These are phyloP conservation scores for Erythrophleum ivorense DNA, from an alignment of 331 rosid species.

Conservation along the genomic window DNA sequence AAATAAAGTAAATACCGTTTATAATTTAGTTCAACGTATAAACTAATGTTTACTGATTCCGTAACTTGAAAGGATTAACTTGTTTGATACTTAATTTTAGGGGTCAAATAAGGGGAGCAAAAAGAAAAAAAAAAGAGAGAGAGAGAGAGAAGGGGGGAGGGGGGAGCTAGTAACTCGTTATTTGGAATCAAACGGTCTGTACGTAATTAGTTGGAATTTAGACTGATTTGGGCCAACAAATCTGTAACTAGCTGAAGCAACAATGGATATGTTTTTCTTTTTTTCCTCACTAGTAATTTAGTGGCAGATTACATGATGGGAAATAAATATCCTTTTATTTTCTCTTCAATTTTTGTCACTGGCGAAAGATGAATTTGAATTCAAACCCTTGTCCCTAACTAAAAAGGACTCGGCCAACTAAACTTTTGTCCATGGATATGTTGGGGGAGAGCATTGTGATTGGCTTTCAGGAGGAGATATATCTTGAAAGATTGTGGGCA, in stretches of 20 bases:
- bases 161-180: no score
- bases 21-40: neutral
- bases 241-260: slow-evolving; percentile 1
- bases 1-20: neutral
- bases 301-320: neutral
- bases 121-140: no score
- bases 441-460: neutral
- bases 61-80: neutral
- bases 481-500: neutral
- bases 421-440: neutral
- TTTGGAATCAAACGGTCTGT: neutral
- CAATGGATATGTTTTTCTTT: neutral
- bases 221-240: slow-evolving; percentile 14
- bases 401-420: neutral
- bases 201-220: neutral
- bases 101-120: no score
- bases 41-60: no score
- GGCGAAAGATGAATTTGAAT: neutral
- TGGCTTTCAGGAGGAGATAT: neutral
- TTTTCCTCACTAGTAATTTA: neutral
- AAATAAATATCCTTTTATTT: neutral
- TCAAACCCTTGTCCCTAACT: neutral
- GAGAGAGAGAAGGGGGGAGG: no score
- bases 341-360: neutral
- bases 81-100: neutral